Percentiles rank a stretch among this genome's conserved stretches.
Conservation (phyloP, 1,284 basidiomycete species). For the Boletus smithii region DNA sequence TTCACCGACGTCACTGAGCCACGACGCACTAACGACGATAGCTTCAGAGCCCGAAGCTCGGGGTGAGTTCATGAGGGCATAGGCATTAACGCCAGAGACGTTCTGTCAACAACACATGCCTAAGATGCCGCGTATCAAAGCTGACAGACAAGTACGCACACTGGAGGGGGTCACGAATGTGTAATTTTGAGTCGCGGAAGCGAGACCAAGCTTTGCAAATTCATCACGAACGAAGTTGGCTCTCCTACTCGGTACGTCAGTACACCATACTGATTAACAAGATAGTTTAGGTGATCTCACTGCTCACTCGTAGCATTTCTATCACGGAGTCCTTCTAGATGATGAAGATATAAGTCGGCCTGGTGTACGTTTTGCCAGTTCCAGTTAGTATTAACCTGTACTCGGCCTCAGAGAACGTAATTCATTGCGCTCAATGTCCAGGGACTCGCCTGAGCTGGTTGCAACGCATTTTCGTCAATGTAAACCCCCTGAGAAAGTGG, state of each 20-base stretch:
- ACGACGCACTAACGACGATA: constrained; percentile 86
- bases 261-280: background rate
- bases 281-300: constrained; percentile 45
- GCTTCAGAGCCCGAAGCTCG: constrained; percentile 88
- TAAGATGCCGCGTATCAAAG: constrained; percentile 18
- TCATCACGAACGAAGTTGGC: constrained; percentile 55
- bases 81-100: constrained; percentile 71
- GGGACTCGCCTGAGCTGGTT: constrained; percentile 76
- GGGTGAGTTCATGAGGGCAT: constrained; percentile 79
- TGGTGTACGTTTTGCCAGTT: constrained; percentile 83
- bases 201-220: constrained; percentile 68
- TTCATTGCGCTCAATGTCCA: background rate
- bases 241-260: constrained; percentile 46
- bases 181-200: constrained; percentile 68
- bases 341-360: constrained; percentile 74
- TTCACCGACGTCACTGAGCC: constrained; percentile 67
- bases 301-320: constrained; percentile 63
- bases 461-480: constrained; percentile 91
- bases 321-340: constrained; percentile 62
- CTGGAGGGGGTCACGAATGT: constrained; percentile 47
- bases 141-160: constrained; percentile 36
- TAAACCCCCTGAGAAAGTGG: constrained; percentile 68
- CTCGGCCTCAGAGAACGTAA: background rate
- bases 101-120: constrained; percentile 34
- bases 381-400: constrained; percentile 85